Percentiles rank a stretch among this genome's conserved stretches.
Evolutionary conservation across 164 flowering plant genomes (phyloP).

Genomic region (Chimonanthus praecox): DNA sequence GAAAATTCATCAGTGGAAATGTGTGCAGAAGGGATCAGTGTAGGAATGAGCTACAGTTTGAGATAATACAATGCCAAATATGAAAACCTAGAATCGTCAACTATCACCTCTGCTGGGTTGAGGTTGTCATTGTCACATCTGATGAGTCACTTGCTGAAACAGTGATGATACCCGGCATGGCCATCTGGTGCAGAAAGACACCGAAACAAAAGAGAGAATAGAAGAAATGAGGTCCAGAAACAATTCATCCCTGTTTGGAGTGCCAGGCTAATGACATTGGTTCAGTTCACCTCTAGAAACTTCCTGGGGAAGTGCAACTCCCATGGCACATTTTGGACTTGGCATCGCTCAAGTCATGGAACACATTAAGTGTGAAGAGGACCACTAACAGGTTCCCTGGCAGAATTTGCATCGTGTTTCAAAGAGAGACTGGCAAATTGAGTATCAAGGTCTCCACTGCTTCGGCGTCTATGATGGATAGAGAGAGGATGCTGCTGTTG

Average conservation of each 20-base stretch:
- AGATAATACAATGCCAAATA: not conserved
- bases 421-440: conserved; percentile 73
- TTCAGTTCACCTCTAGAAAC: not conserved
- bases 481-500: conserved; percentile 30
- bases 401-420: conserved; percentile 50
- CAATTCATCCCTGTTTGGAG: not conserved
- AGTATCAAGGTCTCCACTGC: conserved; percentile 72
- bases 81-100: too few species aligned
- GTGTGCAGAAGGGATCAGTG: not conserved
- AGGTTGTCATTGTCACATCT: conserved; percentile 36
- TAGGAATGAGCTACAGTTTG: not conserved
- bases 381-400: conserved; percentile 43
- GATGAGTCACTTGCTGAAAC: conserved; percentile 32
- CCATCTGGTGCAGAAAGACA: conserved; percentile 50
- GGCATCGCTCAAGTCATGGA: not conserved
- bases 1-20: not conserved
- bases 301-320: not conserved
- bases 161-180: conserved; percentile 17
- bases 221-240: not conserved
- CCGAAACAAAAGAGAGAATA: conserved; percentile 7
- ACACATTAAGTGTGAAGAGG: conserved; percentile 39
- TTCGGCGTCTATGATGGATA: conserved; percentile 48
- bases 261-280: not conserved
- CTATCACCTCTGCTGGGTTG: too few species aligned
- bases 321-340: not conserved